Evolutionary conservation across 2,329 filamentous ascomycete genomes (phyloP), one percentile per base, ranked within the genome.

Genomic region (Mariannaea elegans): DNA sequence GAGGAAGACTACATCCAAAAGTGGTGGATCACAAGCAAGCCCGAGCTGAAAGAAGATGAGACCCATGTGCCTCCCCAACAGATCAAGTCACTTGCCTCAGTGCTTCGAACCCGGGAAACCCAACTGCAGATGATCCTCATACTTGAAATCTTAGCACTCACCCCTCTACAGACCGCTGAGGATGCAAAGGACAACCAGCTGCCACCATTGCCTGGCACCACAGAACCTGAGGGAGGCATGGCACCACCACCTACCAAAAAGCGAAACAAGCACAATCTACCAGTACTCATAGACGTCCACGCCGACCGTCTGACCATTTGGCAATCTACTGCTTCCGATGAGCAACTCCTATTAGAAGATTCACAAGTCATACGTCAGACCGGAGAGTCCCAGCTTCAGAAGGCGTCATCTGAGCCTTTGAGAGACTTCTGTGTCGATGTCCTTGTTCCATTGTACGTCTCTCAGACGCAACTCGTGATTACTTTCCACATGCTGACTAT

Each of bases 261-360:
- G 67, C 76, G 82, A 32, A 86, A 77, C 72, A 86, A 85, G 56
- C 85, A 90, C 64, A 87, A 93, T 66, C 77, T 92, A 7, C 82
- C 83, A 1, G 77, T 87, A 7, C 80, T 92, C 18, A 79, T 93
- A 4, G 91, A 94, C 70, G 80, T 93, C 0, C 85, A 93, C 50
- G 85, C 92, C 7, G 92, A 95, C 73, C 87, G 90, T 45, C 79
- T 95, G 21, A 92, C 90, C 68, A 95, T 95, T 60, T 94, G 91
- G 91, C 90, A 94, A 71, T 92, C 91, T 3, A 88, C 91, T 7
- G 87, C 88, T 32, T 78, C 87, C 19, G 85, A 90, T 63, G 84
- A 87, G 54, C 75, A 84, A 59, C 77, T 80, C 34, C 70, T 84
- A 13, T 68, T 83, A 14, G 80, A 82, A 42, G 82, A 85, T 54